These are phyloP conservation scores for Candida fluviatilis DNA, from an alignment of 805 yeast species.

Conservation along the genomic window DNA sequence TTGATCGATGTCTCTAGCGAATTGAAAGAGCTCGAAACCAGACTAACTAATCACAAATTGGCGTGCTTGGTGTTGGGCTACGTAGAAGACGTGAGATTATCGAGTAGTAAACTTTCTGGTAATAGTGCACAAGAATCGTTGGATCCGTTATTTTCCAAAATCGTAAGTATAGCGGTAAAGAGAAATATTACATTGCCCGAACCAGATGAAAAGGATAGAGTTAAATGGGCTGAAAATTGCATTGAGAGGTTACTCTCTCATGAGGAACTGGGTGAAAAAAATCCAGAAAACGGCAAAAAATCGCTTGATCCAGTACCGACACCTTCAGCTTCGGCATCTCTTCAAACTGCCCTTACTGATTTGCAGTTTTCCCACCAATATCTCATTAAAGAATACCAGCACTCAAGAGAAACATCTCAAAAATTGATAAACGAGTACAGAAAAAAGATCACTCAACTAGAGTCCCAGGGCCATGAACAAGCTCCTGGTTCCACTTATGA, in stretches of 20 bases:
- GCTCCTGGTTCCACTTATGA: background rate
- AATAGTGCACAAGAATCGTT: conserved; percentile 12
- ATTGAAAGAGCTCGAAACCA: conserved; percentile 21
- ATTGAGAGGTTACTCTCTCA: conserved; percentile 28
- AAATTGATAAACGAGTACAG: conserved; percentile 52
- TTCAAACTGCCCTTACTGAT: conserved; percentile 58
- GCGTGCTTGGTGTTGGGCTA: conserved; percentile 46
- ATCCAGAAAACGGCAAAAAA: background rate
- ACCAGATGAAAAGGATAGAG: conserved; percentile 17
- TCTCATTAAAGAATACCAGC: conserved; percentile 62
- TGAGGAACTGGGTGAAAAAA: background rate
- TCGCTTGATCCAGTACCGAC: conserved; percentile 3
- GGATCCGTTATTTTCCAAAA: conserved; percentile 44
- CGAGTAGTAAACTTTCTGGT: conserved; percentile 6
- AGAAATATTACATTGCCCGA: conserved; percentile 38
- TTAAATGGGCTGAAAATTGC: conserved; percentile 37
- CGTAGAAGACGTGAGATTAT: conserved; percentile 37
- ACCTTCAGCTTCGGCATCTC: background rate
- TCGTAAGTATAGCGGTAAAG: conserved; percentile 45
- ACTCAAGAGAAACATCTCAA: conserved; percentile 54
- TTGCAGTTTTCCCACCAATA: conserved; percentile 69
- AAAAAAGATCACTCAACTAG: conserved; percentile 46
- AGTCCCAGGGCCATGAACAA: conserved; percentile 37
- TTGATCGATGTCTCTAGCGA: conserved; percentile 22
- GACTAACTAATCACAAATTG: conserved; percentile 38